phyloP scores from a whole-genome alignment of 306 rosid genomes.

The Elaeagnus macrophylla region DNA sequence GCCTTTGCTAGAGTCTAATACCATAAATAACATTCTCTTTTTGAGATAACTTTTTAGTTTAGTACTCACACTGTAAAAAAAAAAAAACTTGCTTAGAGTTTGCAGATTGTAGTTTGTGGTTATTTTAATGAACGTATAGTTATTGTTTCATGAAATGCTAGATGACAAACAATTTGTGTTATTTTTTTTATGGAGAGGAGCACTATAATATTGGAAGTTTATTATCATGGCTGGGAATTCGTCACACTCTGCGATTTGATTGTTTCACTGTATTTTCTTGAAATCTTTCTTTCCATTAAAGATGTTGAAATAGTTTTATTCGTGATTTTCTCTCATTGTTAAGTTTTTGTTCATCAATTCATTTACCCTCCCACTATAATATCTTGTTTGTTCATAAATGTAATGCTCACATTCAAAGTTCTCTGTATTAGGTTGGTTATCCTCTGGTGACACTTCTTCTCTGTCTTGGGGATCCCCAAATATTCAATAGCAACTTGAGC shows the following conservation, averaged over 20 bases:
- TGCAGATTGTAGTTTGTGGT: no score
- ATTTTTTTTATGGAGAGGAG: no score
- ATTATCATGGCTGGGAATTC: no score
- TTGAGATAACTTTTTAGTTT: not conserved
- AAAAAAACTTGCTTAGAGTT: not conserved
- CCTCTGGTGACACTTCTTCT: constrained; percentile 95
- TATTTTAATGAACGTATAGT: no score
- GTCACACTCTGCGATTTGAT: no score
- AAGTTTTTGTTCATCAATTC: not conserved
- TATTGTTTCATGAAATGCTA: no score
- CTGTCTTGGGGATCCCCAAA: constrained; percentile 93
- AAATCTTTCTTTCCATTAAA: no score
- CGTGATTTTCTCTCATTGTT: not conserved
- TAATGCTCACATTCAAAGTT: constrained; percentile 6
- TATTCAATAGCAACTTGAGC: constrained; percentile 70
- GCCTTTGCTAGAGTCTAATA: not conserved
- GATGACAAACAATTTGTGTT: no score
- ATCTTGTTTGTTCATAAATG: not conserved
- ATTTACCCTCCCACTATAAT: not conserved
- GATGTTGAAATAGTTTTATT: no score
- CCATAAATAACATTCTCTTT: not conserved
- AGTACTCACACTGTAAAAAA: not conserved
- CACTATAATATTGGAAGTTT: no score
- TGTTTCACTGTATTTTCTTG: no score
- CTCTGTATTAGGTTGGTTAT: constrained; percentile 69